Conservation (phyloP, 2,329 filamentous ascomycete genomes). For the Penicillium janthinellum region DNA sequence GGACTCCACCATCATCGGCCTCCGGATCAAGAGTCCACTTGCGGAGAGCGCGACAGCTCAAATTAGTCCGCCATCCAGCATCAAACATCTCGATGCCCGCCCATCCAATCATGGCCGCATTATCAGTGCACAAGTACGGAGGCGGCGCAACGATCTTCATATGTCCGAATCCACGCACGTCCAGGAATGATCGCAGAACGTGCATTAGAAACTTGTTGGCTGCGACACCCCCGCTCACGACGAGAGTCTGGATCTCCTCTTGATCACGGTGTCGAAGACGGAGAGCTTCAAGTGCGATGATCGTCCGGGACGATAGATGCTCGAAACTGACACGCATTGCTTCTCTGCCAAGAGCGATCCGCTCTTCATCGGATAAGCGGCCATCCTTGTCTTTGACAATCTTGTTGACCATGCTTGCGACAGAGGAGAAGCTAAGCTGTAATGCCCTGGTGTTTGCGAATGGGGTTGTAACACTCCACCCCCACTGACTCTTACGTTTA, state of each 20-base stretch:
- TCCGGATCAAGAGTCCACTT: constrained; percentile 74
- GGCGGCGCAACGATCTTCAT: constrained; percentile 75
- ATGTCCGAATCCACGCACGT: constrained; percentile 64
- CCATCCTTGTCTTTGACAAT: constrained; percentile 45
- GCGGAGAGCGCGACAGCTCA: constrained; percentile 61
- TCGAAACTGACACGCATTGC: constrained; percentile 83
- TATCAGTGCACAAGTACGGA: constrained; percentile 79
- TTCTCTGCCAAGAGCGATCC: constrained; percentile 69
- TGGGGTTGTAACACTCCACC: constrained; percentile 72
- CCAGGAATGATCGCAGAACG: constrained; percentile 63
- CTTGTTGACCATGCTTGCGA: constrained; percentile 66
- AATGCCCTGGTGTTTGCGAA: constrained; percentile 62
- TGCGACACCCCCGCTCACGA: constrained; percentile 88
- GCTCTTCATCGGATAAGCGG: constrained; percentile 58
- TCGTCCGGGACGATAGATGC: constrained; percentile 74
- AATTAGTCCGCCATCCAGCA: constrained; percentile 67
- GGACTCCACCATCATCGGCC: constrained; percentile 65
- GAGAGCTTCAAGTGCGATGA: constrained; percentile 64
- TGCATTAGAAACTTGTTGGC: constrained; percentile 77
- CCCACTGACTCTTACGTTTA: constrained; percentile 52
- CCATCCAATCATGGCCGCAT: constrained; percentile 98
- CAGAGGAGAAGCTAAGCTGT: constrained; percentile 73
- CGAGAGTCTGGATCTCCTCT: constrained; percentile 60
- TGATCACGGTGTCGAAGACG: constrained; percentile 18
- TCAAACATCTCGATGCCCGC: constrained; percentile 89